A percentile compares a stretch with the other conserved stretches of the same genome.
Evolutionary conservation across 805 yeast species (phyloP).

Genomic region (Candida manassasensis): DNA sequence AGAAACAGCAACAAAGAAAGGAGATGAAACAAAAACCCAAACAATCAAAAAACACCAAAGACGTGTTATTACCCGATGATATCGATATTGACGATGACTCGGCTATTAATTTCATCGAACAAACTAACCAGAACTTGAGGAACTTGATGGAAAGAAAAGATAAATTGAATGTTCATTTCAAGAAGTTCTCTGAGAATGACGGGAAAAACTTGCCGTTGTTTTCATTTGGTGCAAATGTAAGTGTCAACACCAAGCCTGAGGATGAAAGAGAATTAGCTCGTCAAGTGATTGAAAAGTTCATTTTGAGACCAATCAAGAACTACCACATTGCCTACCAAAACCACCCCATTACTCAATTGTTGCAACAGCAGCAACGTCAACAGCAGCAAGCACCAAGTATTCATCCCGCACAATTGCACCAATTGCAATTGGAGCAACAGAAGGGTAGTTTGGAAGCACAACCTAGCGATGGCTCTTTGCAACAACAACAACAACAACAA

Average conservation of each 20-base stretch:
- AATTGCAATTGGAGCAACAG: constrained; percentile 29
- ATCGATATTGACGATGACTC: constrained; percentile 43
- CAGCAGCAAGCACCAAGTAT: constrained; percentile 20
- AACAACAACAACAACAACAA: constrained; percentile 24
- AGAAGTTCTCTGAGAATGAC: constrained; percentile 10
- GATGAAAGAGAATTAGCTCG: constrained; percentile 34
- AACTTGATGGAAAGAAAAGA: constrained; percentile 32
- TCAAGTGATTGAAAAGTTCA: constrained; percentile 36
- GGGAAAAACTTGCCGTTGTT: constrained; percentile 41
- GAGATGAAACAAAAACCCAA: constrained; percentile 22
- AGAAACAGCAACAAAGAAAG: constrained; percentile 26
- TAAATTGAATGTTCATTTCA: constrained; percentile 36
- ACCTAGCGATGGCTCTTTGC: constrained; percentile 7
- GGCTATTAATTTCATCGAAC: constrained; percentile 46
- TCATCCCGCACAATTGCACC: constrained; percentile 22
- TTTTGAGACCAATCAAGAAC: constrained; percentile 40
- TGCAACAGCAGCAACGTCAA: constrained; percentile 32
- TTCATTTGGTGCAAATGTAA: constrained; percentile 32
- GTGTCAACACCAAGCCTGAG: constrained; percentile 29
- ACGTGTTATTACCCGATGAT: constrained; percentile 41
- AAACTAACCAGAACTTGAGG: constrained; percentile 40
- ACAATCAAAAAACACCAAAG: constrained; percentile 20
- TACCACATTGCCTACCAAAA: constrained; percentile 43
- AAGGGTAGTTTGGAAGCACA: constrained; percentile 12
- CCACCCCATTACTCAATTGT: constrained; percentile 35